Base-by-base conservation (phyloP, 352 stramenopile species). In the Phytopythium ostracodes region DNA sequence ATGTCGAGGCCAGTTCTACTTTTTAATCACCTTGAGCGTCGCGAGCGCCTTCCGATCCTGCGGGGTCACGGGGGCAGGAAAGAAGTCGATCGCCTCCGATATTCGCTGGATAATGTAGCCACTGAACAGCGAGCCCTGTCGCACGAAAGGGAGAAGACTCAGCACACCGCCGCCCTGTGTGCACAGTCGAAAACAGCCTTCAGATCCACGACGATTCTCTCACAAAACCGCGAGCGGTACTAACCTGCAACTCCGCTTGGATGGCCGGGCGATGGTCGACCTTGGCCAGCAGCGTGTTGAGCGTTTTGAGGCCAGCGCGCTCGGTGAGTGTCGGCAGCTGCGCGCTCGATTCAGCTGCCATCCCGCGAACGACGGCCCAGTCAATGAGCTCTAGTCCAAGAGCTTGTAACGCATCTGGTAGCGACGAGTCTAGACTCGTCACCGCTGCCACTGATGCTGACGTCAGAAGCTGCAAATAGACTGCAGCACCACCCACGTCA, bases 71-170 rank as follows among this genome's bases (percentile, higher is more conserved):
- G 76, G 79, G 10, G 61, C 54, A 59, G 78, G 69, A 24, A 64
- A 70, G 4, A 52, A 73, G 17, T 60, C 58, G 38, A 91, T 89
- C 25, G 67, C 65, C 38, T 69, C 59, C 3, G 61, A 53, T 40
- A 91, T 75, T 43, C 73, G 70, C 27, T 71, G 66, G 29, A 92
- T 55, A 36, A 91, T 73, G 29, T 80, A 71, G 8, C 79, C 78
- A 53, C 71, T 70, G 55, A 82, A 92, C 0, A 92, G 56, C 29
- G 79, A 75, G 0, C 83, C 81, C 22, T 92, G 83, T 0, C 83
- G 83, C 67, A 92, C 79, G 65, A 84, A 90, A 40, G 83, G 83
- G n/a, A 91, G 53, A n/a, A 92, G 38, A 68, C 81, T 91, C 60
- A 89, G 40, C 6, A 92, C 71, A 29, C 83, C 83, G 36, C 76